phyloP scores from a whole-genome alignment of 805 yeast species.

The Ogataea henricii region DNA sequence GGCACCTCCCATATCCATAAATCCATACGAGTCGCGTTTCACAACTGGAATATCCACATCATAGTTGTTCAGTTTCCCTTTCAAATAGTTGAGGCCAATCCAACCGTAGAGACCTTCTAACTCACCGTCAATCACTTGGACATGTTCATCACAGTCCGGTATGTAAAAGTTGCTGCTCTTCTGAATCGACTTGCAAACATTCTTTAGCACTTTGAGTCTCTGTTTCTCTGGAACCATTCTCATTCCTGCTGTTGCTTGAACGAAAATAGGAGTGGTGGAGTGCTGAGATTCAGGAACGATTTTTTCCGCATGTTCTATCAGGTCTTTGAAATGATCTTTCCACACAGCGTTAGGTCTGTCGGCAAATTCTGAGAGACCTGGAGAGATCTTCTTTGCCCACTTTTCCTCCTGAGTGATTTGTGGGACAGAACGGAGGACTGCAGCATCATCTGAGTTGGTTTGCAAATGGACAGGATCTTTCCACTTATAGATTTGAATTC shows the following conservation, averaged over 20 bases:
- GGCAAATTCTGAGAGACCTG: slow-evolving; percentile 79
- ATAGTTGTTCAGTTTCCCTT: slow-evolving; percentile 60
- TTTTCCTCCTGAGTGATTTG: slow-evolving; percentile 58
- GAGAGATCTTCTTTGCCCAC: slow-evolving; percentile 74
- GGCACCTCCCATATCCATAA: slow-evolving; percentile 99
- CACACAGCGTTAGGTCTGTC: slow-evolving; percentile 60
- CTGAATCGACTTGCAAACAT: slow-evolving; percentile 60
- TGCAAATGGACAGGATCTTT: slow-evolving; percentile 46
- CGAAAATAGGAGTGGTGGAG: slow-evolving; percentile 75
- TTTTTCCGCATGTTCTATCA: slow-evolving; percentile 67
- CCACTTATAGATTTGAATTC: slow-evolving; percentile 86
- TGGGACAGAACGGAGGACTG: slow-evolving; percentile 61
- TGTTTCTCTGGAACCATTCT: slow-evolving; percentile 63
- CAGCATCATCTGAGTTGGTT: slow-evolving; percentile 34
- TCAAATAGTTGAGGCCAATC: slow-evolving; percentile 85
- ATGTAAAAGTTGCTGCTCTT: slow-evolving; percentile 57
- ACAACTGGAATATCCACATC: slow-evolving; percentile 30
- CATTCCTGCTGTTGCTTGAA: slow-evolving; percentile 98
- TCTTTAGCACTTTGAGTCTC: slow-evolving; percentile 53
- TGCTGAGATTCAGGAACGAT: slow-evolving; percentile 67
- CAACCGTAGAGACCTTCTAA: slow-evolving; percentile 96
- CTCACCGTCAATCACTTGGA: slow-evolving; percentile 89
- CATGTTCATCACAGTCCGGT: slow-evolving; percentile 65
- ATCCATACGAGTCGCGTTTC: slow-evolving; percentile 64
- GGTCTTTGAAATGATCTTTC: slow-evolving; percentile 63